Base-by-base conservation (phyloP, 1,284 basidiomycete genomes). In the Ustilago lituana region DNA sequence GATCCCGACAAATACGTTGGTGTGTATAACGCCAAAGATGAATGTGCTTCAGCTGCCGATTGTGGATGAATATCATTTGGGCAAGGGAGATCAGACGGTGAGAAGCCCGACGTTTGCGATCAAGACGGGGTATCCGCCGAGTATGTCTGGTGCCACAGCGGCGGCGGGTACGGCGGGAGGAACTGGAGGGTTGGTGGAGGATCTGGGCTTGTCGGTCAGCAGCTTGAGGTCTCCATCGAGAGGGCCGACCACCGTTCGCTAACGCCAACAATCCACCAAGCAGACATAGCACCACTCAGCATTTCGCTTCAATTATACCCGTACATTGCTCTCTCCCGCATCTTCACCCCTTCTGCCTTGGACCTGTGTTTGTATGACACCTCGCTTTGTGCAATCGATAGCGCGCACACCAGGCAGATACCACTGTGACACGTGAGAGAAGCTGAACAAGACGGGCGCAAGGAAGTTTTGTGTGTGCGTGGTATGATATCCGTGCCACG, bases 31-130 rank as follows among this genome's bases (percentile, higher is more conserved):
- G 10, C 78, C 81, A 1, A 78, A 85, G 84, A 86, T 87, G 92
- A 97, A 98, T 80, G 84, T 97, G 24, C 85, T 98, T 20, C 92
- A 95, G 82, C 91, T 94, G 73, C 94, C 95, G 1, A 96, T 98
- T 78, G 85, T 91, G 37, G 95, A 97, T 85, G 89, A 92, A 81
- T 96, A 66, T 51, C 57, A 55, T 36, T 32, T 58, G 32, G 50
- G 29, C 0, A 55, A 48, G 38, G 47, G 46, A 4, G 50, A 52
- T 8, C 33, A 23, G 19, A 36, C 23, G 29, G 27, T 52, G 12
- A 47, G 72, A 10, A 69, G 65, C 38, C 68, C 73, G 9, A 66
- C 59, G 11, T 74, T 74, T 65, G 73, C 73, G 6, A 48, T 65
- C 24, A 52, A 61, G 41, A 69, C 57, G 2, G 73, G 73, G 3